phyloP scores from a whole-genome alignment of 2,329 filamentous ascomycete species.

The Aspergillus intermedius region DNA sequence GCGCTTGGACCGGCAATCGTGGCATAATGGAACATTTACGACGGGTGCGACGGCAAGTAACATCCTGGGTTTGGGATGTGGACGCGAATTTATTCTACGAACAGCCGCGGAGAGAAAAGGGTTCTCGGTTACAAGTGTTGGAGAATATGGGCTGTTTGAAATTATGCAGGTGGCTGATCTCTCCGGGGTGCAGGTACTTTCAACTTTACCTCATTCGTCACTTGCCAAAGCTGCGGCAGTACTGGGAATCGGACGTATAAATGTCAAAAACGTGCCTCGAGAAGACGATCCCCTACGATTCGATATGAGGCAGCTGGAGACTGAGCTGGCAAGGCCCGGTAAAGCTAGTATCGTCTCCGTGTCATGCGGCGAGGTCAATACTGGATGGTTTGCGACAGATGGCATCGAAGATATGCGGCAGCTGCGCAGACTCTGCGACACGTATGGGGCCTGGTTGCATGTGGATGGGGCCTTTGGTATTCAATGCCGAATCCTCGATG shows the following conservation, averaged over 20 bases:
- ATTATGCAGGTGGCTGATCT: slow-evolving; percentile 61
- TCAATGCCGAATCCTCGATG: slow-evolving; percentile 62
- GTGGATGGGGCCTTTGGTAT: slow-evolving; percentile 88
- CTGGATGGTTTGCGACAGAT: slow-evolving; percentile 66
- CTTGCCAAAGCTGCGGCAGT: slow-evolving; percentile 76
- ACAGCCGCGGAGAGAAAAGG: slow-evolving; percentile 37
- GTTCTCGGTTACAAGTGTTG: slow-evolving; percentile 45
- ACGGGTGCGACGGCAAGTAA: slow-evolving; percentile 66
- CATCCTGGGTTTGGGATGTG: slow-evolving; percentile 60
- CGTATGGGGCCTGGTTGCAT: slow-evolving; percentile 76
- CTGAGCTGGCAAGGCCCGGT: slow-evolving; percentile 47
- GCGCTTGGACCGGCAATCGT: slow-evolving; percentile 48
- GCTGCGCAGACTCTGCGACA: slow-evolving; percentile 64
- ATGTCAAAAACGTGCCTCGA: slow-evolving; percentile 55
- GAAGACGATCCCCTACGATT: slow-evolving; percentile 58
- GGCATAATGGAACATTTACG: slow-evolving; percentile 73
- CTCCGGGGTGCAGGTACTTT: slow-evolving; percentile 66
- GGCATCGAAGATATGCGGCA: slow-evolving; percentile 52
- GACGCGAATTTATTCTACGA: slow-evolving; percentile 53
- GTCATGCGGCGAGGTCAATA: slow-evolving; percentile 88
- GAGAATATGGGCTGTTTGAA: slow-evolving; percentile 61
- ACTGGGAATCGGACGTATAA: slow-evolving; percentile 66
- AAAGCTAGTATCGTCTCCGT: slow-evolving; percentile 69
- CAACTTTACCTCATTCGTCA: slow-evolving; percentile 77
- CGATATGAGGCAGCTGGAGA: slow-evolving; percentile 60